phyloP scores from a whole-genome alignment of 176 grass and related monocot species.

The Oryza meyeriana region DNA sequence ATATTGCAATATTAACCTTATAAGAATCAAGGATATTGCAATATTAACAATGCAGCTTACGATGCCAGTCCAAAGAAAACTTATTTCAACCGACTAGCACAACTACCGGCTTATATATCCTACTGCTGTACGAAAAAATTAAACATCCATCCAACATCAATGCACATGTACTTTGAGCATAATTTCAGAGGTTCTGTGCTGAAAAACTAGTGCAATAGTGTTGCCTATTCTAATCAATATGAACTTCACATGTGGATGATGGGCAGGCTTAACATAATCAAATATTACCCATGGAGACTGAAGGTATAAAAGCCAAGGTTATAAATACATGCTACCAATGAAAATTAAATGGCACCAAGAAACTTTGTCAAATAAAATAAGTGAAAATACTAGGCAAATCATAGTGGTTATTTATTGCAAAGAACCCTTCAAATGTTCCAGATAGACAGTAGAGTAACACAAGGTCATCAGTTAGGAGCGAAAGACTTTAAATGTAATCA shows the following conservation, averaged over 20 bases:
- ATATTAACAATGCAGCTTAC: neutral
- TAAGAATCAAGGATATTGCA: neutral
- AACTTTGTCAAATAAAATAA: neutral
- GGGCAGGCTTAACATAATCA: neutral
- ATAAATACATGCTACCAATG: neutral
- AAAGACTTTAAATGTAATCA: slow-evolving; percentile 33
- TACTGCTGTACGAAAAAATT: neutral
- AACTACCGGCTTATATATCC: neutral
- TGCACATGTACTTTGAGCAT: neutral
- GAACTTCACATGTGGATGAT: neutral
- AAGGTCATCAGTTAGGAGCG: slow-evolving; percentile 29
- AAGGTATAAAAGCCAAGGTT: neutral
- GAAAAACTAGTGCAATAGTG: neutral
- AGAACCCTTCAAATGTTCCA: neutral
- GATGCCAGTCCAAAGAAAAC: neutral
- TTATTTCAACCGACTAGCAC: neutral
- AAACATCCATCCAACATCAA: neutral
- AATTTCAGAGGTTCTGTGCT: neutral
- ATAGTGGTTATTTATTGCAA: neutral
- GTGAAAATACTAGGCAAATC: neutral
- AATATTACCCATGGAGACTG: neutral
- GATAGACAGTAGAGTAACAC: neutral
- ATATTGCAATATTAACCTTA: neutral
- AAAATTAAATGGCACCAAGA: neutral
- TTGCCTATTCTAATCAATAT: neutral